These are phyloP conservation scores for Backusella tuberculispora DNA, from an alignment of 192 early-diverging fungal genomes.

Conservation along the genomic window DNA sequence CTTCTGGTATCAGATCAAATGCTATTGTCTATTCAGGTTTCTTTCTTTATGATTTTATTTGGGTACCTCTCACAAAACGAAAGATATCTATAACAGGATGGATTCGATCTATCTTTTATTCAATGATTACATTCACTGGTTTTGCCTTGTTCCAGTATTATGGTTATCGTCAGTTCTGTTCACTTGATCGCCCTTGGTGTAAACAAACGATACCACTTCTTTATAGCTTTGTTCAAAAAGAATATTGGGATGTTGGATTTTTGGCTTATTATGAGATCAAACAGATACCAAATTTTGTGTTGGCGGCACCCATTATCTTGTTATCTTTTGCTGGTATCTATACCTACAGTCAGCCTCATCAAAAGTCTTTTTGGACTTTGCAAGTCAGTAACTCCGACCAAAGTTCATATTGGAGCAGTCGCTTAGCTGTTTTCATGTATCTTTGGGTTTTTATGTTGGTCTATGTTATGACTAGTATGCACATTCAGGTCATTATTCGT, in stretches of 20 bases:
- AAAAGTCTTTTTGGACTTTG: conserved; percentile 39
- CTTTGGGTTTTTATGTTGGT: conserved; percentile 69
- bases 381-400: neutral
- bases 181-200: conserved; percentile 71
- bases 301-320: conserved; percentile 78
- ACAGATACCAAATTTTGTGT: conserved; percentile 90
- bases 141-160: conserved; percentile 67
- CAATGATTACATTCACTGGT: conserved; percentile 50
- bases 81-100: neutral
- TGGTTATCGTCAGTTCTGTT: conserved; percentile 68
- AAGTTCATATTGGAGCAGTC: neutral
- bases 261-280: conserved; percentile 78
- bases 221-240: conserved; percentile 83
- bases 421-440: conserved; percentile 51
- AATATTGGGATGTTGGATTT: conserved; percentile 91
- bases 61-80: conserved; percentile 4
- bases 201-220: conserved; percentile 55
- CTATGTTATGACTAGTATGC: conserved; percentile 73
- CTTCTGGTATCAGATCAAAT: conserved; percentile 76
- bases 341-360: conserved; percentile 58
- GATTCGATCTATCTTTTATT: conserved; percentile 22
- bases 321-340: conserved; percentile 66
- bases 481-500: conserved; percentile 89
- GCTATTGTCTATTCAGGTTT: conserved; percentile 83
- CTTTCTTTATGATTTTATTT: conserved; percentile 72